Base-by-base conservation (phyloP, 257 asterid genomes). In the Leonotis leonurus region DNA sequence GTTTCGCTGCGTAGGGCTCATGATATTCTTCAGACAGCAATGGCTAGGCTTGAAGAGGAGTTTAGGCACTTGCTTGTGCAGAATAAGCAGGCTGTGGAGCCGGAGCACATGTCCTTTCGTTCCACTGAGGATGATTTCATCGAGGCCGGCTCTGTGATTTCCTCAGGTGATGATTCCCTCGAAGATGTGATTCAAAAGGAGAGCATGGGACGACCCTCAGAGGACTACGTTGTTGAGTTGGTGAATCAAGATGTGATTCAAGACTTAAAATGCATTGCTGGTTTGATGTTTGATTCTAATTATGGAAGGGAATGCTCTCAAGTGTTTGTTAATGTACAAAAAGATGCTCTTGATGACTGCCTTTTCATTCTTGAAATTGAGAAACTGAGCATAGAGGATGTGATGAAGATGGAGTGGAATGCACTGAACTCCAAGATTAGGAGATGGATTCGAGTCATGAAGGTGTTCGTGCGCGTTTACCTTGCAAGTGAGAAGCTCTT, bases 21-120 rank as follows among this genome's bases (percentile, higher is more conserved):
- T 18, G 94, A 83, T 62, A 46, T 92, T 70, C 91, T 92, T 45
- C 94, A 92, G 70, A 87, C 78, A 18, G 94, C 87, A 20, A 92
- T 89, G 97, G 74, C 84, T 61, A 78, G 91, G 79, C 96, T 92
- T 6, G 96, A 86, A 50, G 97, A 92, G 64, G 97, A 92, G 81
- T 92, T 92, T n/a, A 73, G 69, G 56, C 82, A 83, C 79, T 72
- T 92, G 82, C 75, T 92, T 7, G 87, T 92, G 8, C 96, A 89
- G 48, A 81, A 85, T 43, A 67, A 86, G 78, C 96, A 85, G 75
- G 82, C 88, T 7, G 81, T 89, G 56, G 99, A 89, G 88, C 97
- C 86, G 0, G 99, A 89, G 78, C 82, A 72, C 9, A 69, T 89
- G 86, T 92, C 99, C 3, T 92, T 92, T 54, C 94, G 95, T 4